Conservation (phyloP, 2,329 filamentous ascomycete genomes). For the Neopestalotiopsis clavispora region DNA sequence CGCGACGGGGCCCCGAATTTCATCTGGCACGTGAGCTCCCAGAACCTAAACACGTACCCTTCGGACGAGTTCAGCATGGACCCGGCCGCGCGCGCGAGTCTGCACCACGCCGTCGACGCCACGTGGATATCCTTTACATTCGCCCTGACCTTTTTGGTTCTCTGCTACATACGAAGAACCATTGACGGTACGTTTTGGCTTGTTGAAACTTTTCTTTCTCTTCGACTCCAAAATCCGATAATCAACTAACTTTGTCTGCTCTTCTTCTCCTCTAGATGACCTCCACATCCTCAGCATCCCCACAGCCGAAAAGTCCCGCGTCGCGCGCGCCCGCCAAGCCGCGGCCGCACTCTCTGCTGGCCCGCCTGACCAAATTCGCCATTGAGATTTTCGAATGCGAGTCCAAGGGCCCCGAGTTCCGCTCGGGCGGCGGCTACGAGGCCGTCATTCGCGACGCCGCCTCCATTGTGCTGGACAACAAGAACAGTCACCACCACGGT, state of each 20-base stretch:
- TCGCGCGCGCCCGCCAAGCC: not conserved
- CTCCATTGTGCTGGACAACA: constrained; percentile 6
- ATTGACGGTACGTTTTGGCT: not conserved
- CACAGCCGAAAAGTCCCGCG: not conserved
- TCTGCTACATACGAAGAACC: constrained; percentile 11
- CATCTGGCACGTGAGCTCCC: constrained; percentile 10
- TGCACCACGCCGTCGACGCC: constrained; percentile 13
- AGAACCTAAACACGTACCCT: not conserved
- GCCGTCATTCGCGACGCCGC: constrained; percentile 11
- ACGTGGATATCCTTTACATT: constrained; percentile 14
- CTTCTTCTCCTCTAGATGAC: not conserved
- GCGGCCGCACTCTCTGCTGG: constrained; percentile 2
- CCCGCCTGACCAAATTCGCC: constrained; percentile 1
- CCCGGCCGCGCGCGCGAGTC: not conserved
- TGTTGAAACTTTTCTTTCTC: too few relatives aligned
- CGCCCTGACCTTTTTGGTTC: constrained; percentile 12
- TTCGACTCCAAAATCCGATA: too few relatives aligned
- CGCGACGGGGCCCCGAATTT: not conserved
- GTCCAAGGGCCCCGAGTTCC: constrained; percentile 4
- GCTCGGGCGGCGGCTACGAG: constrained; percentile 5
- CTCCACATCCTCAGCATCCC: constrained; percentile 6
- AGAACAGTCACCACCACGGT: not conserved
- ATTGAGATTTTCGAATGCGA: constrained; percentile 12
- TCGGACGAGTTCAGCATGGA: constrained; percentile 1
- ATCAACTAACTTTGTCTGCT: not conserved